phyloP scores from a whole-genome alignment of 768 basidiomycete genomes.

The Scleroderma bovista region DNA sequence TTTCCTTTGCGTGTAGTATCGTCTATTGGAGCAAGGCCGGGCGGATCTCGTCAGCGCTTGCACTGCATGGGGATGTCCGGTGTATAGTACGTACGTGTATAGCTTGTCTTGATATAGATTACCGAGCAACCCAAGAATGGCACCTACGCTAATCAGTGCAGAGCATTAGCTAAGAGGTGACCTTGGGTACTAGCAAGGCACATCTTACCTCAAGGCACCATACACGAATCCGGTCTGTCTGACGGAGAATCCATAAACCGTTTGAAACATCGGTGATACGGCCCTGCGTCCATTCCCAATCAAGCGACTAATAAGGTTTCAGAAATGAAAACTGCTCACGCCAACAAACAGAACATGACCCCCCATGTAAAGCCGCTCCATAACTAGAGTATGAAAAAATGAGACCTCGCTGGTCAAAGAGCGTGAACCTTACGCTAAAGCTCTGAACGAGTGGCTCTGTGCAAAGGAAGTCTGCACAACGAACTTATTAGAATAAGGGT shows the following conservation, averaged over 20 bases:
- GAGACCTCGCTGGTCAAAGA: too few relatives aligned
- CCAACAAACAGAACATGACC: conserved; percentile 57
- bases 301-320: background rate
- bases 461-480: conserved; percentile 2
- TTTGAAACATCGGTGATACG: conserved; percentile 45
- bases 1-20: conserved; percentile 18
- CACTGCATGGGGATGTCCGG: background rate
- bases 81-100: conserved; percentile 33
- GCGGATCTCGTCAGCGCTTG: too few relatives aligned
- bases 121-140: conserved; percentile 36
- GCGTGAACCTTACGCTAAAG: conserved; percentile 48
- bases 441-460: conserved; percentile 62
- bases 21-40: conserved; percentile 10
- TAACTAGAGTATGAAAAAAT: conserved; percentile 35
- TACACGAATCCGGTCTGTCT: conserved; percentile 55
- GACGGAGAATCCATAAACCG: conserved; percentile 51
- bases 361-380: conserved; percentile 73
- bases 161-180: background rate
- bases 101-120: conserved; percentile 42
- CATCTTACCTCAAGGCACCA: conserved; percentile 45
- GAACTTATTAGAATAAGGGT: background rate
- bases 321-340: conserved; percentile 26
- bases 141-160: conserved; percentile 40
- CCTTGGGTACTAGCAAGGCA: background rate
- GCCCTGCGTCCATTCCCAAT: conserved; percentile 30